Conservation (phyloP, 2,329 filamentous ascomycete genomes). For the Coniosporium tulheliwenetii region DNA sequence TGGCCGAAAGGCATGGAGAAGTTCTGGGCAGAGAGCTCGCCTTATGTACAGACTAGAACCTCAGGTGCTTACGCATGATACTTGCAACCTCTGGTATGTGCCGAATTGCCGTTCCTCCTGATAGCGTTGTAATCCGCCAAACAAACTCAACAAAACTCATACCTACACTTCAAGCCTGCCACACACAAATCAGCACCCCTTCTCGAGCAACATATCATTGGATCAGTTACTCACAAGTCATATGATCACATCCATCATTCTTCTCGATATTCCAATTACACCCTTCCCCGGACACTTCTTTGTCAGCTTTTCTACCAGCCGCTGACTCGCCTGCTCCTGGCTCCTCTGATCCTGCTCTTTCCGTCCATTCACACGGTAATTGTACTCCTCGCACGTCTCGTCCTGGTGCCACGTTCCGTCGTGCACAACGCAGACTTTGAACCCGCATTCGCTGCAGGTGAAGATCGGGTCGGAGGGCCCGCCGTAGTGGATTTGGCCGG, state of each 20-base stretch:
- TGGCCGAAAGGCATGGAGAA: too few relatives aligned
- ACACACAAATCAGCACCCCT: not conserved
- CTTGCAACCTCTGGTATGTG: conserved; percentile 12
- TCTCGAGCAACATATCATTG: not conserved
- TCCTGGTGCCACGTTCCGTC: conserved; percentile 14
- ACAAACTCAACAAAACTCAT: conserved; percentile 16
- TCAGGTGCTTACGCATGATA: conserved; percentile 6
- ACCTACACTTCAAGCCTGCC: conserved; percentile 6
- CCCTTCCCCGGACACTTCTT: conserved; percentile 11
- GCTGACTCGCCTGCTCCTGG: conserved; percentile 5
- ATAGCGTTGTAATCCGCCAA: conserved; percentile 8
- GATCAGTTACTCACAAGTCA: conserved; percentile 10
- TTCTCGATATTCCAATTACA: conserved; percentile 15
- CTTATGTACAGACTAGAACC: too few relatives aligned
- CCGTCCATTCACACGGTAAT: not conserved
- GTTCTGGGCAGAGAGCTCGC: too few relatives aligned
- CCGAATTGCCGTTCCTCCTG: conserved; percentile 11
- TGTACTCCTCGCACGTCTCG: conserved; percentile 11
- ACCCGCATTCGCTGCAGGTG: conserved; percentile 12
- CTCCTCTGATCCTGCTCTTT: conserved; percentile 2
- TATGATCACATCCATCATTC: conserved; percentile 14
- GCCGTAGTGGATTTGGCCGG: conserved; percentile 9
- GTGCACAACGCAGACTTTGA: conserved; percentile 13
- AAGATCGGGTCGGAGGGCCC: conserved; percentile 10
- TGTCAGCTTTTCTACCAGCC: conserved; percentile 6